Evolutionary conservation across 345 rosid species (phyloP).

Genomic region (Hibiscus tridactylites): DNA sequence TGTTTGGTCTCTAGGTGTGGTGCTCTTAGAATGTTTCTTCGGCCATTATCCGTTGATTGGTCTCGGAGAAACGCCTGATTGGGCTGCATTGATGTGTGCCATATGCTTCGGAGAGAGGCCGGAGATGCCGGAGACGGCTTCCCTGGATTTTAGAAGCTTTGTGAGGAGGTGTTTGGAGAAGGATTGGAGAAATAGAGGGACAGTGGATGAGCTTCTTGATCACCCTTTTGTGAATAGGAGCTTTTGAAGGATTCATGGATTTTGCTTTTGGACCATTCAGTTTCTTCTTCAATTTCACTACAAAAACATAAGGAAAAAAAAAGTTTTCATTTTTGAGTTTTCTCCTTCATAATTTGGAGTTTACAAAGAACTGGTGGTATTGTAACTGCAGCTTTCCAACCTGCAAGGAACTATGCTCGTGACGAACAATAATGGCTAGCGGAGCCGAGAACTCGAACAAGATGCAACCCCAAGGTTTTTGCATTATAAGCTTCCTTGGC

Average conservation of each 20-base stretch:
- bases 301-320: not conserved
- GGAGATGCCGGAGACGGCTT: conserved; percentile 40
- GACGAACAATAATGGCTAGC: not conserved
- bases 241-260: not conserved
- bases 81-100: conserved; percentile 49
- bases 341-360: not conserved
- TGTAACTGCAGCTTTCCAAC: not conserved
- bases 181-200: conserved; percentile 54
- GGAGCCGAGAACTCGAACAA: not conserved
- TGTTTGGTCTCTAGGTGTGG: conserved; percentile 61
- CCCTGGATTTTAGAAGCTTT: conserved; percentile 36
- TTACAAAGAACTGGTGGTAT: too few species aligned
- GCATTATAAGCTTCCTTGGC: not conserved
- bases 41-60: conserved; percentile 56
- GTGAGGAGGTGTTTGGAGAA: conserved; percentile 51
- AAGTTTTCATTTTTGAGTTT: not conserved
- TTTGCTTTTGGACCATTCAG: not conserved
- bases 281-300: not conserved
- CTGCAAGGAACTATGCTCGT: not conserved
- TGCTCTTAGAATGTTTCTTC: conserved; percentile 47
- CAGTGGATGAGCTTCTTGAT: conserved; percentile 43
- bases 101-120: conserved; percentile 41
- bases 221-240: conserved; percentile 41
- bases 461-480: not conserved
- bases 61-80: conserved; percentile 46